Percentiles rank a stretch among this genome's conserved stretches.
Conservation (phyloP, 495 filamentous ascomycete genomes). For the Pseudevernia furfuracea region DNA sequence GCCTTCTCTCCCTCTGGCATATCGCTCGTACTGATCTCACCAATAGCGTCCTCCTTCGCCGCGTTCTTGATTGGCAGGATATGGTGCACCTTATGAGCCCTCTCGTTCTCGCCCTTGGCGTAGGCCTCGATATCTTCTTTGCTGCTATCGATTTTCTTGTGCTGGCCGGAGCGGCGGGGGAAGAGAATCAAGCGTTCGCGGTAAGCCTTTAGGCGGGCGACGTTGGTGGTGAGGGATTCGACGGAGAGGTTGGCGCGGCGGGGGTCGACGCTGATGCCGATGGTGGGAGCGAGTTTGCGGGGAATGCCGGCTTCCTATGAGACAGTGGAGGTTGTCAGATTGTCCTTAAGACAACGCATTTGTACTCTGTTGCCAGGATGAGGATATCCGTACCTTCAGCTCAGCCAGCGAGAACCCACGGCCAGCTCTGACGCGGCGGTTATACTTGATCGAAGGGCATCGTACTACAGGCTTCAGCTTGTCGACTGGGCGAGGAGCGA, state of each 20-base stretch:
- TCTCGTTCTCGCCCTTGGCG: conserved; percentile 59
- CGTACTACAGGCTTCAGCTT: conserved; percentile 91
- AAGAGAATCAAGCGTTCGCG: conserved; percentile 90
- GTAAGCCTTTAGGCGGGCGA: conserved; percentile 94
- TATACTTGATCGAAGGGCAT: conserved; percentile 95
- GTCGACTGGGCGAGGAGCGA: conserved; percentile 95
- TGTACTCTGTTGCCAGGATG: conserved; percentile 11
- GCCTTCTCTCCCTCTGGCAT: conserved; percentile 70
- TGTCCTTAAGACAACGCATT: neutral
- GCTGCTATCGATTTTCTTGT: conserved; percentile 82
- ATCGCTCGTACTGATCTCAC: conserved; percentile 74
- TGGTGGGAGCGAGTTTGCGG: conserved; percentile 84
- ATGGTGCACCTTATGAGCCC: conserved; percentile 46
- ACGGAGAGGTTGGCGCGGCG: conserved; percentile 94
- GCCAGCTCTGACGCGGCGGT: conserved; percentile 92
- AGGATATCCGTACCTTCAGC: conserved; percentile 69
- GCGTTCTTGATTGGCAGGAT: conserved; percentile 65
- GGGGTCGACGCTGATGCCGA: conserved; percentile 94
- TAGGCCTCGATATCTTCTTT: conserved; percentile 59
- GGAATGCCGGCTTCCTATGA: conserved; percentile 85
- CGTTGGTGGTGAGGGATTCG: conserved; percentile 87
- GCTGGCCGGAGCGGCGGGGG: conserved; percentile 86
- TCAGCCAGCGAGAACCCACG: conserved; percentile 95
- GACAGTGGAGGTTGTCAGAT: conserved; percentile 17
- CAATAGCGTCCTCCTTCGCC: conserved; percentile 41